Conservation (phyloP, 805 yeast genomes). For the Blastobotrys americana region DNA sequence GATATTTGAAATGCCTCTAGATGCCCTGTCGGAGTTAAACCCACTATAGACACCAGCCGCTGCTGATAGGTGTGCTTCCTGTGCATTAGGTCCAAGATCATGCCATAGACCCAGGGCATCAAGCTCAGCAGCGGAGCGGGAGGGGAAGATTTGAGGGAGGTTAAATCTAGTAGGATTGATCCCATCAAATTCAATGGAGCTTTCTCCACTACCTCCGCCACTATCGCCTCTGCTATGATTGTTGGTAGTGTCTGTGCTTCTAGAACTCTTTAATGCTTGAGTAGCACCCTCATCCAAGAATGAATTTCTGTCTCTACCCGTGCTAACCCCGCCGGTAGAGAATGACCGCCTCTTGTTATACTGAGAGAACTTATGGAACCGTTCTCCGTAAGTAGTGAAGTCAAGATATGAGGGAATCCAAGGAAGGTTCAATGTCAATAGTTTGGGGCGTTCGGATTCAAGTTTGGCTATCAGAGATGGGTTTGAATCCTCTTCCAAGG, state of each 20-base stretch:
- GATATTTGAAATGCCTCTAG: background rate
- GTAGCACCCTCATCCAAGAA: background rate
- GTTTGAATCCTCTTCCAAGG: background rate
- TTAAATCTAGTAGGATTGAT: constrained; percentile 1
- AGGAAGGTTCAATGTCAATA: background rate
- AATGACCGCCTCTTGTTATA: background rate
- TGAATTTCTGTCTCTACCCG: background rate
- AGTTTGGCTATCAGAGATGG: background rate
- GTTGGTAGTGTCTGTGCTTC: background rate
- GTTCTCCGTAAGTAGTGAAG: constrained; percentile 21
- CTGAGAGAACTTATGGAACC: constrained; percentile 10
- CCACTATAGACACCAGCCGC: background rate
- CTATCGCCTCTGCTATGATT: background rate
- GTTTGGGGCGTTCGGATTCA: background rate
- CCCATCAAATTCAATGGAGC: background rate
- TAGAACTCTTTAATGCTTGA: background rate
- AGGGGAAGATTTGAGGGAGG: constrained; percentile 22
- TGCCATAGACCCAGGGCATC: constrained; percentile 16
- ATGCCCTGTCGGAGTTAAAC: background rate
- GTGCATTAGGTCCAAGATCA: background rate
- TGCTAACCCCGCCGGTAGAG: background rate
- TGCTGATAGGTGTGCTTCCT: background rate
- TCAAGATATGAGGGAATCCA: constrained; percentile 18
- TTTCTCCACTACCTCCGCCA: background rate
- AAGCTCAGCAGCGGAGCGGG: constrained; percentile 20